phyloP scores from a whole-genome alignment of 176 grass and related monocot genomes.

The Bothriochloa decipiens region DNA sequence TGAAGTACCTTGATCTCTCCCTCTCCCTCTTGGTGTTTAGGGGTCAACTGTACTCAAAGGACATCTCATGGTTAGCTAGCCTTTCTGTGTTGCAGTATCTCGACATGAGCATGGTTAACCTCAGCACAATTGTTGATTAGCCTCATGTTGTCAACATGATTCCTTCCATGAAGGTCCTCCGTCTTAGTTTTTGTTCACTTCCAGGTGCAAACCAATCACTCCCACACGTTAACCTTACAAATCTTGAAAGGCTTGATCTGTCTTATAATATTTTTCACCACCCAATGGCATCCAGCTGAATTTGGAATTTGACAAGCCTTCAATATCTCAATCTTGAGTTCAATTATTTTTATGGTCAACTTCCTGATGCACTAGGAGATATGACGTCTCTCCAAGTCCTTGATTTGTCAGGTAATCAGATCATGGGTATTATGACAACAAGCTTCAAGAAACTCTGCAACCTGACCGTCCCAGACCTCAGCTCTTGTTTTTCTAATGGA shows the following conservation, averaged over 20 bases:
- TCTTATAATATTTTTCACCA: not conserved
- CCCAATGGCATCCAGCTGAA: slow-evolving; percentile 38
- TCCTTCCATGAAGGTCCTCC: not conserved
- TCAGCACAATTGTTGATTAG: not conserved
- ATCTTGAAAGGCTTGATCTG: slow-evolving; percentile 32
- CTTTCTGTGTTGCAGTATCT: not conserved
- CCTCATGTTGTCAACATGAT: slow-evolving; percentile 14
- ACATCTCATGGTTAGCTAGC: not conserved
- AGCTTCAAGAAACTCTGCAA: slow-evolving; percentile 25
- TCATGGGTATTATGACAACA: not conserved
- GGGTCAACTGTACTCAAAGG: not conserved
- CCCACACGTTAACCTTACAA: slow-evolving; percentile 3
- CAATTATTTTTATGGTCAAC: too few relatives aligned
- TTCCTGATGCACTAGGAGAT: not conserved
- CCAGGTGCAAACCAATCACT: not conserved
- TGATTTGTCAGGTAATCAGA: not conserved
- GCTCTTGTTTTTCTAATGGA: not conserved
- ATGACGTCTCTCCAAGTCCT: slow-evolving; percentile 29
- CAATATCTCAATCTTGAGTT: too few relatives aligned
- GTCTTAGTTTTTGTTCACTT: not conserved
- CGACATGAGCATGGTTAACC: not conserved
- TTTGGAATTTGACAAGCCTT: slow-evolving; percentile 51
- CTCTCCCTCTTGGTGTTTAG: not conserved
- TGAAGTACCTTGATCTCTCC: slow-evolving; percentile 8
- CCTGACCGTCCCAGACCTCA: slow-evolving; percentile 26